Conservation (phyloP, 2,329 filamentous ascomycete species). For the Beauveria asiatica region DNA sequence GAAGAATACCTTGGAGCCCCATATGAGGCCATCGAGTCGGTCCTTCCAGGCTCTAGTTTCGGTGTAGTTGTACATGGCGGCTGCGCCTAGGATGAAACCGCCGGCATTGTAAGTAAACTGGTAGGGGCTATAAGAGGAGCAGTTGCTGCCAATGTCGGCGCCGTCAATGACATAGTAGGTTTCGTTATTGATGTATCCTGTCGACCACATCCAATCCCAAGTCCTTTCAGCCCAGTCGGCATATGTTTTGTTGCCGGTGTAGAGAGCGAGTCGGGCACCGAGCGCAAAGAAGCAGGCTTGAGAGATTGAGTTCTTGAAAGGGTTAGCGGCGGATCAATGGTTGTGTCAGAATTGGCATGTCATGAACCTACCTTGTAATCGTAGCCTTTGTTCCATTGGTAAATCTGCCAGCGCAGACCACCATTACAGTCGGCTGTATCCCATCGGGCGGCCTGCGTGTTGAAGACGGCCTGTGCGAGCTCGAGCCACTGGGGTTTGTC, state of each 20-base stretch:
- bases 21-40: constrained; percentile 48
- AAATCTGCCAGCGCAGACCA: constrained; percentile 79
- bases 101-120: constrained; percentile 66
- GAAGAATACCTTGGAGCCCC: constrained; percentile 47
- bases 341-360: background rate
- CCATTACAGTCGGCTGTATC: constrained; percentile 61
- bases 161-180: constrained; percentile 57
- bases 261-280: constrained; percentile 61
- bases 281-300: constrained; percentile 56
- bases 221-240: constrained; percentile 65
- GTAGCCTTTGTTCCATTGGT: constrained; percentile 72
- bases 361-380: constrained; percentile 46
- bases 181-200: constrained; percentile 47
- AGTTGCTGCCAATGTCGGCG: constrained; percentile 47
- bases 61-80: constrained; percentile 60
- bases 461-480: constrained; percentile 72
- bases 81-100: constrained; percentile 55
- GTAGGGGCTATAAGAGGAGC: constrained; percentile 47
- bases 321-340: background rate
- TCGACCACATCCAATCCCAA: constrained; percentile 58
- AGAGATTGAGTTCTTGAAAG: constrained; percentile 47
- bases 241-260: constrained; percentile 71
- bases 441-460: constrained; percentile 68
- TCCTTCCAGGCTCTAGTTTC: constrained; percentile 45
- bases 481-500: constrained; percentile 61